Percentiles rank a stretch among this genome's conserved stretches.
Evolutionary conservation across 2,329 filamentous ascomycete species (phyloP).

Genomic region (Ceratocystis ficicola): DNA sequence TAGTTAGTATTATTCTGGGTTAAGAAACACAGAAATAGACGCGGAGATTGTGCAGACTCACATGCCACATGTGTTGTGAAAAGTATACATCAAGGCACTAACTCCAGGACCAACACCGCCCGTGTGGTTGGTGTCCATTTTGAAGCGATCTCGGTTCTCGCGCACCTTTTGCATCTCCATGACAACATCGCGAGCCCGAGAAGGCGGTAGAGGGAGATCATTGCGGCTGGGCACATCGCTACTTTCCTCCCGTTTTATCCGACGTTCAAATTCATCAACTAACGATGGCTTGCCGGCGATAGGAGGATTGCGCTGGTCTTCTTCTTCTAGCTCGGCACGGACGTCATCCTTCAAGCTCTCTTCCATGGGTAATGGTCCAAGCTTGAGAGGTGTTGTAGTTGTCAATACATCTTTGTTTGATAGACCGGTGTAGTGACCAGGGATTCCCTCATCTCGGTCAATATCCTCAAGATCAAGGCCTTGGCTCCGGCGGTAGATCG

Average conservation of each 20-base stretch:
- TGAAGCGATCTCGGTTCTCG: slow-evolving; percentile 84
- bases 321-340: slow-evolving; percentile 71
- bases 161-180: slow-evolving; percentile 91
- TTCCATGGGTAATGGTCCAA: slow-evolving; percentile 78
- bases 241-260: slow-evolving; percentile 79
- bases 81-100: slow-evolving; percentile 94
- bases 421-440: slow-evolving; percentile 49
- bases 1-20: slow-evolving; percentile 24
- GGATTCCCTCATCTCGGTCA: slow-evolving; percentile 53
- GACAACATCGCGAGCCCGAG: slow-evolving; percentile 75
- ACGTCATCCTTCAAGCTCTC: slow-evolving; percentile 71
- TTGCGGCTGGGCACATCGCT: slow-evolving; percentile 68
- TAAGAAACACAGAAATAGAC: background rate
- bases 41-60: slow-evolving; percentile 36
- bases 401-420: slow-evolving; percentile 49
- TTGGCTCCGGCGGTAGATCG: slow-evolving; percentile 44
- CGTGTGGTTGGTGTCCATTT: slow-evolving; percentile 65
- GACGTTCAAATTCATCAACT: slow-evolving; percentile 76
- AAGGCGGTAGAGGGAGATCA: slow-evolving; percentile 76
- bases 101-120: slow-evolving; percentile 72
- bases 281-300: slow-evolving; percentile 57
- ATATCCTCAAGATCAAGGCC: slow-evolving; percentile 51
- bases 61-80: slow-evolving; percentile 91
- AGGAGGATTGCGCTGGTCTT: slow-evolving; percentile 67
- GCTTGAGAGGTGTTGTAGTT: slow-evolving; percentile 48